Base-by-base conservation (phyloP, 306 rosid genomes). In the peach (Prunus persica) region DNA sequence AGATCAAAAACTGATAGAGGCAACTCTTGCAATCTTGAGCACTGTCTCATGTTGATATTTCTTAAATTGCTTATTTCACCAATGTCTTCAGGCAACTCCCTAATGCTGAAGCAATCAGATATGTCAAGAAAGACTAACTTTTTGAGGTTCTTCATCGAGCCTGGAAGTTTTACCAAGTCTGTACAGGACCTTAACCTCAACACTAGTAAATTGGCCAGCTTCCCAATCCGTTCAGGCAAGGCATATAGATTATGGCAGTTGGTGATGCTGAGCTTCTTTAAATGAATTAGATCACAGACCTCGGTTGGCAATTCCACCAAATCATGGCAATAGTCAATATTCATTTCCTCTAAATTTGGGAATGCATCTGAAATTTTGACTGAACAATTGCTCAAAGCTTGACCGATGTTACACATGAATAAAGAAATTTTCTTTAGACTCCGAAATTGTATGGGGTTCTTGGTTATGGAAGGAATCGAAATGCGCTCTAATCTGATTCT, bases 401-500 rank as follows among this genome's bases (percentile, higher is more conserved):
- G 70, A 61, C 80, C 79, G 19, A 86, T 70, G 22, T 81, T 86
- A 84, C 97, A 87, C 97, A 89, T 89, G 25, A 79, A 87, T 41
- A 91, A 50, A n/a, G 96, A 89, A n/a, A 82, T 46, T 46, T 91
- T 91, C 63, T 77, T 74, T 28, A 91, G 76, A 72, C 82, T 87
- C 87, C 71, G 55, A 75, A 89, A 47, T 46, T 24, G 86, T 51
- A 62, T 6, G 8, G 78, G 27, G 1, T 49, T 62, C 72, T 79
- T 72, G 69, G 57, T 32, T 11, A 89, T 72, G 50, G 72, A 78
- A 68, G 87, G 86, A 81, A 86, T 51, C 1, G 79, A 78, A 57
- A 89, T 76, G 45, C 86, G 83, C 82, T 91, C 93, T 11, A 91
- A 60, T 73, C 92, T 81, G 56, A 89, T 81, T 74, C 85, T 77